Conservation (phyloP, 2,329 filamentous ascomycete genomes). For the Aureobasidium sp. region DNA sequence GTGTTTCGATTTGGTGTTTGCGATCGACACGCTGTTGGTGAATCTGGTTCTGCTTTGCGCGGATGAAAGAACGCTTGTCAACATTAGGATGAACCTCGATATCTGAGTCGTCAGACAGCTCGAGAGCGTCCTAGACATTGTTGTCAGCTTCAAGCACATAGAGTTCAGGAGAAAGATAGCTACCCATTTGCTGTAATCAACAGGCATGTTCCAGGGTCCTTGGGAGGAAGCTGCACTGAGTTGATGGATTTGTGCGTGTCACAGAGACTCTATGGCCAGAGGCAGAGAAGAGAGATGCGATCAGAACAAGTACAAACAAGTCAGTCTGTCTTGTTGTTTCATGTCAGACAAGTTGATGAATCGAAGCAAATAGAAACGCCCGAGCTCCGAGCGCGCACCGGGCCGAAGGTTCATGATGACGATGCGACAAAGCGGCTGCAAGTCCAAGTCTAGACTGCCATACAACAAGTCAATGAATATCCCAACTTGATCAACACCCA, state of each 20-base stretch:
- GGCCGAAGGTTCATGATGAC: constrained; percentile 1
- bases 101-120: constrained; percentile 96
- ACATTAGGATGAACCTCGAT: constrained; percentile 98
- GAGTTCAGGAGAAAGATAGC: not conserved
- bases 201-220: constrained; percentile 38
- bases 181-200: constrained; percentile 69
- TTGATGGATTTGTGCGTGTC: not conserved
- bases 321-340: not conserved
- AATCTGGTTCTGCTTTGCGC: constrained; percentile 95
- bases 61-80: constrained; percentile 96
- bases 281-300: not conserved
- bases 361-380: constrained; percentile 2
- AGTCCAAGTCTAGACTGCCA: not conserved
- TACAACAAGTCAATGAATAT: not conserved
- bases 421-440: constrained; percentile 1
- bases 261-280: not conserved
- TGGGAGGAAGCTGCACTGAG: not conserved
- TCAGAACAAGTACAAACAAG: not conserved
- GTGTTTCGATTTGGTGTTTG: constrained; percentile 78
- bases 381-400: not conserved
- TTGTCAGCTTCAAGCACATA: not conserved
- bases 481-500: not conserved
- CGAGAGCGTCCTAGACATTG: constrained; percentile 64
- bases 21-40: constrained; percentile 83
- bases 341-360: not conserved